These are phyloP conservation scores for Pulveroboletus sp. DNA, from an alignment of 768 basidiomycete genomes.

Conservation along the genomic window DNA sequence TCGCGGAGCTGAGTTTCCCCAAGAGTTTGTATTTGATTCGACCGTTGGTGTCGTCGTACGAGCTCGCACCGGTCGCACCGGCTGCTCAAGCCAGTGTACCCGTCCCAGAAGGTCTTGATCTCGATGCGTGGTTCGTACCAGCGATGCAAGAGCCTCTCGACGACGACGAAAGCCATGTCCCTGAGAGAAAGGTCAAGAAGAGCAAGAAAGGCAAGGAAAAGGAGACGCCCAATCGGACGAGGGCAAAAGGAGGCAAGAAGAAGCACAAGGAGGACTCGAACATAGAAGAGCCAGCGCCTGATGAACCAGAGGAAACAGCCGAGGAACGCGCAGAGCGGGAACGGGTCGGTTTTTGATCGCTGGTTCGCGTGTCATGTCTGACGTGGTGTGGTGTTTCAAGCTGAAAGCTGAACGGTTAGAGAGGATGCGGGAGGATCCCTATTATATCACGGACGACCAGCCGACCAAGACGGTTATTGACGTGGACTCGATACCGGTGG, in stretches of 20 bases:
- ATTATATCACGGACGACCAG: constrained; percentile 76
- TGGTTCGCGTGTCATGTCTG: not conserved
- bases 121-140: constrained; percentile 83
- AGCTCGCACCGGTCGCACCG: constrained; percentile 81
- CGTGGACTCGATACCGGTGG: constrained; percentile 90
- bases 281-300: constrained; percentile 35
- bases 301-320: constrained; percentile 47
- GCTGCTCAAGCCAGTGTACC: constrained; percentile 80
- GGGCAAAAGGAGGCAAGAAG: constrained; percentile 42
- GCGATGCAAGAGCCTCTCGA: constrained; percentile 38
- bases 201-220: constrained; percentile 49
- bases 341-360: constrained; percentile 44
- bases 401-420: constrained; percentile 73
- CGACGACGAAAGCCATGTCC: constrained; percentile 37
- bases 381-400: constrained; percentile 39
- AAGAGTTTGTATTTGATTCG: constrained; percentile 86
- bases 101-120: constrained; percentile 80
- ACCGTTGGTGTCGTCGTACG: constrained; percentile 73
- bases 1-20: constrained; percentile 58
- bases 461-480: constrained; percentile 50
- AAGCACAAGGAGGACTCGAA: constrained; percentile 33
- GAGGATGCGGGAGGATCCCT: constrained; percentile 82
- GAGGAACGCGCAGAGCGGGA: constrained; percentile 62
- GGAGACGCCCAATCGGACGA: constrained; percentile 27
- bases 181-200: constrained; percentile 39